Conservation (phyloP, 2,329 filamentous ascomycete species). For the Thermomyces lanuginosus region DNA sequence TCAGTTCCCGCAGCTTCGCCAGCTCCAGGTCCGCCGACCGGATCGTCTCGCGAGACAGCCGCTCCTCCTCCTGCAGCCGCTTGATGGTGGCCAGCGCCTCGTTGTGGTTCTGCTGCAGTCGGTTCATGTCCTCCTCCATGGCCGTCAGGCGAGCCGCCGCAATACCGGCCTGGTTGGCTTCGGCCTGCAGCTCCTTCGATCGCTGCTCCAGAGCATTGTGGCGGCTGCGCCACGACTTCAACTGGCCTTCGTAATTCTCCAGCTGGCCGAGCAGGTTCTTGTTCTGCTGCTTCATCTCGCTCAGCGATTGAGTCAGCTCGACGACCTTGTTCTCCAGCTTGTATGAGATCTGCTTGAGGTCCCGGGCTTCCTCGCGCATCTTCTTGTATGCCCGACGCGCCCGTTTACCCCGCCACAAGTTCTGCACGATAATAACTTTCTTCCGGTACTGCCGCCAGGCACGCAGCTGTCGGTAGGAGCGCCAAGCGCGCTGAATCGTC, state of each 20-base stretch:
- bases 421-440: slow-evolving; percentile 81
- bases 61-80: slow-evolving; percentile 87
- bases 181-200: slow-evolving; percentile 84
- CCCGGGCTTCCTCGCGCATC: slow-evolving; percentile 84
- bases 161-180: slow-evolving; percentile 96
- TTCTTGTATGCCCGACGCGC: slow-evolving; percentile 78
- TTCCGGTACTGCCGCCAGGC: slow-evolving; percentile 77
- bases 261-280: slow-evolving; percentile 75
- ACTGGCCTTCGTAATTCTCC: slow-evolving; percentile 87
- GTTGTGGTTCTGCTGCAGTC: slow-evolving; percentile 72
- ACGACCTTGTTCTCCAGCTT: slow-evolving; percentile 99
- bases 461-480: slow-evolving; percentile 59
- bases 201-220: slow-evolving; percentile 80
- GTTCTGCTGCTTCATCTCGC: slow-evolving; percentile 87
- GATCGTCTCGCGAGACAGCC: slow-evolving; percentile 65
- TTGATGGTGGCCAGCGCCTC: slow-evolving; percentile 85
- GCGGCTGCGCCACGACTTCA: slow-evolving; percentile 88
- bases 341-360: slow-evolving; percentile 98
- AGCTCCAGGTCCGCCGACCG: slow-evolving; percentile 65
- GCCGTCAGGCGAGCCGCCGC: slow-evolving; percentile 75
- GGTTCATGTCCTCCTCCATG: slow-evolving; percentile 92
- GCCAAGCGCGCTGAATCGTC: slow-evolving; percentile 81
- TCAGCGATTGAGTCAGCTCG: slow-evolving; percentile 84
- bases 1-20: slow-evolving; percentile 59
- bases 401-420: slow-evolving; percentile 70